Conservation (phyloP, 179 eudicot genomes). For the Camellia oleifera region DNA sequence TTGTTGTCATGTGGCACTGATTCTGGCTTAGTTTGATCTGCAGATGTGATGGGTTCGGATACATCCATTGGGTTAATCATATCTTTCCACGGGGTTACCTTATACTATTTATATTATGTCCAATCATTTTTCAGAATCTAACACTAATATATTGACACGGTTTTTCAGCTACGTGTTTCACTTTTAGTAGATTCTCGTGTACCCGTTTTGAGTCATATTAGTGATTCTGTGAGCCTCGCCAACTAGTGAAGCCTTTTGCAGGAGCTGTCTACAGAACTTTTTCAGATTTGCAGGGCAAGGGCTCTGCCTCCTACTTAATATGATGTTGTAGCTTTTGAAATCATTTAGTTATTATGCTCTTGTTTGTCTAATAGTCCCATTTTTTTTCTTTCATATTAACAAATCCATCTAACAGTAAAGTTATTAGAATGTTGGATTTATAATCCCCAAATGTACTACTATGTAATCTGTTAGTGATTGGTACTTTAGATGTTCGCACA, state of each 20-base stretch:
- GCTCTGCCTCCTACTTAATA: too few species aligned
- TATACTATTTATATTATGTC: background rate
- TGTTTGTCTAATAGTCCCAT: too few species aligned
- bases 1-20: background rate
- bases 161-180: background rate
- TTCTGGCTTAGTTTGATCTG: conserved; percentile 3
- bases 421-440: background rate
- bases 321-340: too few species aligned
- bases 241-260: background rate
- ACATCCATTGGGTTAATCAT: background rate
- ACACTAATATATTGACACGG: background rate
- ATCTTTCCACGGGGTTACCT: background rate
- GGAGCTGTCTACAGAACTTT: background rate
- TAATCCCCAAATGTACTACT: background rate
- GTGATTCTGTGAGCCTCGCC: background rate
- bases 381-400: background rate
- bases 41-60: background rate
- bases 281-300: too few species aligned
- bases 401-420: background rate
- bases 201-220: background rate
- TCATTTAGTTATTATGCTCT: background rate
- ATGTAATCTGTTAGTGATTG: background rate
- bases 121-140: background rate
- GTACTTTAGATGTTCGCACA: background rate
- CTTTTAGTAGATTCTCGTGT: background rate